phyloP scores from a whole-genome alignment of 805 yeast genomes.

The Kuraishia borneana region DNA sequence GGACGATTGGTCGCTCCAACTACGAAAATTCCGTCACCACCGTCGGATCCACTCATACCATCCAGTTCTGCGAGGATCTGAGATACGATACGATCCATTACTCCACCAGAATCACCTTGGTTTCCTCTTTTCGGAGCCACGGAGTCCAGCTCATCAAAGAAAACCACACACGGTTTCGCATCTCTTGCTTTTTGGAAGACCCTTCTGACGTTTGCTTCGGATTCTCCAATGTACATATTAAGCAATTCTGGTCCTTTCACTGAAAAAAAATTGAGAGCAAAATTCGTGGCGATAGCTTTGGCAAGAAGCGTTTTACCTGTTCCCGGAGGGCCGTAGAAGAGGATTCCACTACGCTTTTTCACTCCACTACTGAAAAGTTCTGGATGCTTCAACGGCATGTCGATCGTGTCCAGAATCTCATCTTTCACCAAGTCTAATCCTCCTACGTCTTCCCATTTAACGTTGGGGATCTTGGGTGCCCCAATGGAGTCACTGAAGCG shows the following conservation, averaged over 20 bases:
- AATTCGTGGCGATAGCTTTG: slow-evolving; percentile 94
- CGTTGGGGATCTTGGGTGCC: slow-evolving; percentile 92
- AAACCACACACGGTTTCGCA: slow-evolving; percentile 95
- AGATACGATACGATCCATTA: slow-evolving; percentile 96
- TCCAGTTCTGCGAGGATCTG: slow-evolving; percentile 91
- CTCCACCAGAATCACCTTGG: slow-evolving; percentile 98
- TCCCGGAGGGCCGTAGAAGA: slow-evolving; percentile 98
- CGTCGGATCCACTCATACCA: slow-evolving; percentile 81
- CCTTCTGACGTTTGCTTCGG: slow-evolving; percentile 92
- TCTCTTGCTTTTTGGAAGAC: slow-evolving; percentile 93
- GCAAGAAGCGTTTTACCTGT: slow-evolving; percentile 95
- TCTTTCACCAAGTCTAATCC: slow-evolving; percentile 85
- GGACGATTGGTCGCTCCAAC: slow-evolving; percentile 99
- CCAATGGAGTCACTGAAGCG: slow-evolving; percentile 92
- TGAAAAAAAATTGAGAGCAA: slow-evolving; percentile 87
- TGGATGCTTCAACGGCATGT: slow-evolving; percentile 90
- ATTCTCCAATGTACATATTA: slow-evolving; percentile 99
- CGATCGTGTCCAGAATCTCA: slow-evolving; percentile 91
- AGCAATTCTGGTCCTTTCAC: slow-evolving; percentile 95
- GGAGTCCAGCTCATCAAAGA: slow-evolving; percentile 94
- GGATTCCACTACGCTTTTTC: slow-evolving; percentile 87
- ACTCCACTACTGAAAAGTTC: slow-evolving; percentile 80
- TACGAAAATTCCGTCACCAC: slow-evolving; percentile 85
- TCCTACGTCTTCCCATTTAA: slow-evolving; percentile 95
- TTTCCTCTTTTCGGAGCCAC: slow-evolving; percentile 98